These are phyloP conservation scores for Cladosporium sp. DNA, from an alignment of 2,329 filamentous ascomycete species.

Conservation along the genomic window DNA sequence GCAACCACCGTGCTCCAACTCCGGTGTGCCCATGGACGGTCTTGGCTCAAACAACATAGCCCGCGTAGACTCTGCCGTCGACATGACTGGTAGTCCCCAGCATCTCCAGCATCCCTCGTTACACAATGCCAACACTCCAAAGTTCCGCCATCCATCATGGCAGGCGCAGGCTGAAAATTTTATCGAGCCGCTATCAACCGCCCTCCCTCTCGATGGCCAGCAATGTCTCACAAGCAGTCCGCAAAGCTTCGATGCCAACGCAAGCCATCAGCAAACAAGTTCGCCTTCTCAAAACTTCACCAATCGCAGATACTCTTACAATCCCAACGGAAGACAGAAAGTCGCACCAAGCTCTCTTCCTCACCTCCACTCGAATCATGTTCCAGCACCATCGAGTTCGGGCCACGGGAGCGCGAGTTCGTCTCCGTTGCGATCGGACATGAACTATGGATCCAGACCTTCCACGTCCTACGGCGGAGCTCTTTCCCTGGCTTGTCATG, in stretches of 20 bases:
- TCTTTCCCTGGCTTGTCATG: too few species aligned
- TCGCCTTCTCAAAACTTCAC: not conserved
- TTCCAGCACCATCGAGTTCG: not conserved
- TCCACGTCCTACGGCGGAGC: not conserved
- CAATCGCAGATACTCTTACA: slow-evolving; percentile 46
- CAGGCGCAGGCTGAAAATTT: not conserved
- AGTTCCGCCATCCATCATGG: not conserved
- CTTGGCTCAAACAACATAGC: not conserved
- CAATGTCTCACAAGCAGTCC: slow-evolving; percentile 47
- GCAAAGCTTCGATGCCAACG: not conserved
- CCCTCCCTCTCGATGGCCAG: slow-evolving; percentile 54
- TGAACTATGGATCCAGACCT: not conserved
- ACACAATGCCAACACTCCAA: not conserved
- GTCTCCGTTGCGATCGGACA: not conserved
- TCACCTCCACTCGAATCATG: not conserved
- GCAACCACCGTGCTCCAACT: not conserved
- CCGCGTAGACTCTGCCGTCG: slow-evolving; percentile 23
- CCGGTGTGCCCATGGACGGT: not conserved
- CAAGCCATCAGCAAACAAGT: slow-evolving; percentile 36
- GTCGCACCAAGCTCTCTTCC: not conserved
- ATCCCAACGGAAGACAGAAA: slow-evolving; percentile 41
- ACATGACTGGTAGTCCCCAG: not conserved
- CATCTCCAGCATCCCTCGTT: not conserved
- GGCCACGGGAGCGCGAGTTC: not conserved
- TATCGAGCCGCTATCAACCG: slow-evolving; percentile 46